Evolutionary conservation across 441 rosid species (phyloP).

Genomic region (Caryocar brasiliense): DNA sequence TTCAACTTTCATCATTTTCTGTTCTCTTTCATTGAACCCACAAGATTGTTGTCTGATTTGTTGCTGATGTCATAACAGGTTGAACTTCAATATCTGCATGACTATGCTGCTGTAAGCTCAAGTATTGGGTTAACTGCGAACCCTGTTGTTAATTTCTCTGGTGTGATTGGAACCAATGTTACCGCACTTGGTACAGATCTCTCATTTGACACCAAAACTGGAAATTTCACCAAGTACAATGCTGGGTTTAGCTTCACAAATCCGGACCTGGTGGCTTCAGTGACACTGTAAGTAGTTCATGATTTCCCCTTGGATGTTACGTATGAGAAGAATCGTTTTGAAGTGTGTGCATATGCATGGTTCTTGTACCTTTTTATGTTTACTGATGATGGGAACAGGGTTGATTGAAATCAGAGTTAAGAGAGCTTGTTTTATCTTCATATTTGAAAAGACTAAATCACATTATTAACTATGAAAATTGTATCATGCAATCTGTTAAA

Average conservation of each 20-base stretch:
- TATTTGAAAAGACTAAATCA: too few relatives aligned
- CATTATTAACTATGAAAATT: too few relatives aligned
- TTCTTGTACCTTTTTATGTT: too few relatives aligned
- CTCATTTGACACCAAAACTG: constrained; percentile 71
- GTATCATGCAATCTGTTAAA: too few relatives aligned
- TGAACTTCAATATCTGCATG: constrained; percentile 88
- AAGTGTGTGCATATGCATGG: too few relatives aligned
- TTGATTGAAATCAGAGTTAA: too few relatives aligned
- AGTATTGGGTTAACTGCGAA: constrained; percentile 76
- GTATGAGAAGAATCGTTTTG: too few relatives aligned
- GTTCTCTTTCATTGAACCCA: too few relatives aligned
- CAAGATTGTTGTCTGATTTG: not conserved
- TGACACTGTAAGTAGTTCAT: constrained; percentile 52
- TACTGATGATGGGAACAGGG: too few relatives aligned
- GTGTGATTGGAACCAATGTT: constrained; percentile 54
- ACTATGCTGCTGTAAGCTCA: constrained; percentile 65
- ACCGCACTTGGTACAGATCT: constrained; percentile 64
- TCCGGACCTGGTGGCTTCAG: constrained; percentile 56
- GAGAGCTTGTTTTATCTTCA: too few relatives aligned
- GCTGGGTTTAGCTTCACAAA: constrained; percentile 63
- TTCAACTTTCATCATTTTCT: too few relatives aligned
- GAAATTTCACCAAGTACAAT: constrained; percentile 63
- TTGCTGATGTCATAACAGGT: constrained; percentile 28
- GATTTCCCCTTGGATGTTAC: too few relatives aligned
- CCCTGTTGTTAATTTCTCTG: constrained; percentile 70